phyloP scores from a whole-genome alignment of 148 eudicot genomes.

The Chenopodium formosanum region DNA sequence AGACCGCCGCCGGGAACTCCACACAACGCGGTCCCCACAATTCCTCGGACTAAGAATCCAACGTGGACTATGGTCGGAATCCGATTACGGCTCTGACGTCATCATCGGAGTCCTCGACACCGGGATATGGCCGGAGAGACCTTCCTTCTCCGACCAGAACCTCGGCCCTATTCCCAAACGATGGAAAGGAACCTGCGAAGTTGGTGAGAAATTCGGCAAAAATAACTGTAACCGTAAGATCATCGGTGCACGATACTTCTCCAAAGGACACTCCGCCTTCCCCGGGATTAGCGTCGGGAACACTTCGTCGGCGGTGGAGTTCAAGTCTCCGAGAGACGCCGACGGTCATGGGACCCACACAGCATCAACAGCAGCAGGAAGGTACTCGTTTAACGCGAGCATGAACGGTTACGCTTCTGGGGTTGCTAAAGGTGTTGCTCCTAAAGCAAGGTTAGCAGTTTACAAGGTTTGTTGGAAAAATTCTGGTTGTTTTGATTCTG shows the following conservation, averaged over 20 bases:
- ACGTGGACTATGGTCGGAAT: constrained; percentile 83
- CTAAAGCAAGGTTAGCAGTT: constrained; percentile 77
- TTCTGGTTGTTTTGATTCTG: constrained; percentile 92
- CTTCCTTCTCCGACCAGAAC: constrained; percentile 78
- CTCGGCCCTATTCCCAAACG: constrained; percentile 72
- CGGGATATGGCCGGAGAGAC: constrained; percentile 83
- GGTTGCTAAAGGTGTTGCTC: constrained; percentile 93
- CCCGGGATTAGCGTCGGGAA: constrained; percentile 33
- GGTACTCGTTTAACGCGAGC: constrained; percentile 64
- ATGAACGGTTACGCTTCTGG: constrained; percentile 87
- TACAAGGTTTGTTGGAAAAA: constrained; percentile 94
- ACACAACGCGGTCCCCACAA: constrained; percentile 96
- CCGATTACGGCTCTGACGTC: constrained; percentile 95
- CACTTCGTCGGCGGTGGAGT: constrained; percentile 36
- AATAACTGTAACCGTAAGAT: constrained; percentile 68
- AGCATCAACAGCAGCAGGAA: constrained; percentile 91
- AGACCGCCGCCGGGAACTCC: constrained; percentile 69
- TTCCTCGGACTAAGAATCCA: constrained; percentile 82
- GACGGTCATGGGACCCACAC: constrained; percentile 99
- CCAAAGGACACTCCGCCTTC: constrained; percentile 68
- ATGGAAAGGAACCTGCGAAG: constrained; percentile 75
- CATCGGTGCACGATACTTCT: constrained; percentile 74
- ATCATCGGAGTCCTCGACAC: constrained; percentile 83
- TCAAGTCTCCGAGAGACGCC: constrained; percentile 73
- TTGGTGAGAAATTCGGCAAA: constrained; percentile 44